phyloP scores from a whole-genome alignment of 352 stramenopile genomes.

The Phytophthora kernoviae region DNA sequence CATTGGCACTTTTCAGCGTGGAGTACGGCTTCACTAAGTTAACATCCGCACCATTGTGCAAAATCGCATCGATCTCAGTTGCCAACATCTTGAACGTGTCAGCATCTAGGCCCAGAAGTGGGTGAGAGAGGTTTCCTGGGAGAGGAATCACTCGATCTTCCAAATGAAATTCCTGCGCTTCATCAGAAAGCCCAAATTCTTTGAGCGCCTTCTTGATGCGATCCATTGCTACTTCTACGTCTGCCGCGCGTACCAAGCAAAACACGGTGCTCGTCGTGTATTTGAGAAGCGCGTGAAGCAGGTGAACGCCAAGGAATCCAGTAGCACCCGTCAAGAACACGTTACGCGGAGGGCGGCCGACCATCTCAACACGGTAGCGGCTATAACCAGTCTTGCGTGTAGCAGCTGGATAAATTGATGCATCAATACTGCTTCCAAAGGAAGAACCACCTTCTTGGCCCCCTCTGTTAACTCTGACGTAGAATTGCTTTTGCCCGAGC shows the following conservation, averaged over 20 bases:
- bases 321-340: constrained; percentile 92
- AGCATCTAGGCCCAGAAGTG: constrained; percentile 81
- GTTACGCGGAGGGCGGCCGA: constrained; percentile 66
- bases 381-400: constrained; percentile 78
- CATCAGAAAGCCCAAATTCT: constrained; percentile 57
- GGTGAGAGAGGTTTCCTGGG: constrained; percentile 80
- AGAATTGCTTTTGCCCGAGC: constrained; percentile 4
- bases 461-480: constrained; percentile 4
- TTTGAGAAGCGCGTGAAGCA: constrained; percentile 84
- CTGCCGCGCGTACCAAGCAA: constrained; percentile 76
- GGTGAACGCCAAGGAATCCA: constrained; percentile 88
- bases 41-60: constrained; percentile 93
- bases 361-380: constrained; percentile 83
- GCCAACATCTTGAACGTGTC: constrained; percentile 87
- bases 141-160: constrained; percentile 74
- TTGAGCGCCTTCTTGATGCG: constrained; percentile 67
- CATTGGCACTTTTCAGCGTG: constrained; percentile 86
- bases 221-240: constrained; percentile 51
- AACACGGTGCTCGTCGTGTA: constrained; percentile 76
- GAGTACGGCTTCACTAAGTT: constrained; percentile 93
- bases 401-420: constrained; percentile 72
- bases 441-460: constrained; percentile 57
- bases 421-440: constrained; percentile 67
- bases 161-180: constrained; percentile 57
- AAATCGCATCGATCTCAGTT: constrained; percentile 88